Percentiles rank a stretch among this genome's conserved stretches.
phyloP scores from a whole-genome alignment of 495 filamentous ascomycete genomes.

The Trypethelium eluteriae region DNA sequence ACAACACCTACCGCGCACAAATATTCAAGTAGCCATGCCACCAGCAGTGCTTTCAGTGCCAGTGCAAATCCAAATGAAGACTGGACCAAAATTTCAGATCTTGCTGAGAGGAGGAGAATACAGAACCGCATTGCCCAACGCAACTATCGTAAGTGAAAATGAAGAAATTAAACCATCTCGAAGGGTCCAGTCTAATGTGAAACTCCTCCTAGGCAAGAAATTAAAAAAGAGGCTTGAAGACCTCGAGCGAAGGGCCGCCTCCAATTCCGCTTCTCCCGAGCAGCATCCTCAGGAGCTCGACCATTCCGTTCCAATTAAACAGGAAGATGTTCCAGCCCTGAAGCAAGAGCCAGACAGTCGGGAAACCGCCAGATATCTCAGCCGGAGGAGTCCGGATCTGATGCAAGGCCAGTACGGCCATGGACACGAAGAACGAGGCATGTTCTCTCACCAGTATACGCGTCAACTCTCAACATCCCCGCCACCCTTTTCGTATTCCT shows the following conservation, averaged over 20 bases:
- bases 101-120: constrained; percentile 87
- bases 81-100: constrained; percentile 98
- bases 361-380: constrained; percentile 19
- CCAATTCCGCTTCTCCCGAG: constrained; percentile 66
- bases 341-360: constrained; percentile 36
- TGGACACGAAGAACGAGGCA: constrained; percentile 39
- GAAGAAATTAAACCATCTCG: neutral
- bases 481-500: constrained; percentile 64
- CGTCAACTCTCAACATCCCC: constrained; percentile 61
- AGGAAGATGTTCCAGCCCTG: constrained; percentile 26
- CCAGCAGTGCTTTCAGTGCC: constrained; percentile 92
- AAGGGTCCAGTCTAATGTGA: neutral
- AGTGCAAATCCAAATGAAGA: constrained; percentile 96
- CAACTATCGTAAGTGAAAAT: constrained; percentile 78
- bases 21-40: constrained; percentile 60
- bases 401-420: constrained; percentile 30
- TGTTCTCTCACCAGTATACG: constrained; percentile 64
- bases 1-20: constrained; percentile 42
- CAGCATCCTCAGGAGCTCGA: constrained; percentile 49
- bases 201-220: constrained; percentile 71
- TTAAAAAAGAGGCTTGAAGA: constrained; percentile 96
- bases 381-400: constrained; percentile 27
- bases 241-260: constrained; percentile 83
- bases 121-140: constrained; percentile 97
- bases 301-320: constrained; percentile 23